These are phyloP conservation scores for Fraxinus ornus DNA, from an alignment of 305 asterid species.

Conservation along the genomic window DNA sequence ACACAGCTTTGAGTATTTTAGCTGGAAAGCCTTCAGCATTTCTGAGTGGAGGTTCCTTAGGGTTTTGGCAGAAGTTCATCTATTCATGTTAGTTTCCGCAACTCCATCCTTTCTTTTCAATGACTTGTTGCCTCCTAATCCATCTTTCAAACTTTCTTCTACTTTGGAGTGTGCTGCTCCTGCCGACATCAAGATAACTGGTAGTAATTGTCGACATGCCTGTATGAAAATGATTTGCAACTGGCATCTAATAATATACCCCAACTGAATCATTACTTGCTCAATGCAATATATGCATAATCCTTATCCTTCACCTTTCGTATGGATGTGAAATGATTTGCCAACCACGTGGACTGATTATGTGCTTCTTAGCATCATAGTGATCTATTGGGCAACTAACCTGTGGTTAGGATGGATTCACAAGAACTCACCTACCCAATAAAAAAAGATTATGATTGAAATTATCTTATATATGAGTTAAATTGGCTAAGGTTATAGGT, in stretches of 20 bases:
- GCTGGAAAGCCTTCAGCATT: constrained; percentile 41
- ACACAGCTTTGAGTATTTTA: constrained; percentile 39
- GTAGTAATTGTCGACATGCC: not conserved
- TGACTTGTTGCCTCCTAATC: not conserved
- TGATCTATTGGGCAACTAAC: not conserved
- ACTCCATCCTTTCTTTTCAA: not conserved
- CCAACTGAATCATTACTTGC: not conserved
- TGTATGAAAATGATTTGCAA: not conserved
- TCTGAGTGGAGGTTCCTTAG: constrained; percentile 34
- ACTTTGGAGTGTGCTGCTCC: not conserved
- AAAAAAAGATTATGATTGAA: not conserved
- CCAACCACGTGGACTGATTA: not conserved
- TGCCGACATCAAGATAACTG: not conserved
- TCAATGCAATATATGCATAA: not conserved
- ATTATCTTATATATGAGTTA: not conserved
- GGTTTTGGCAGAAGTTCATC: constrained; percentile 29
- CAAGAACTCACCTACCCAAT: not conserved
- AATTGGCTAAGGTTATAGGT: not conserved
- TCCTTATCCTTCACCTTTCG: not conserved
- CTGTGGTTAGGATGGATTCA: not conserved
- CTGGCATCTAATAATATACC: not conserved
- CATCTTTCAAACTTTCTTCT: not conserved
- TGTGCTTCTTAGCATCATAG: not conserved
- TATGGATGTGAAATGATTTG: not conserved
- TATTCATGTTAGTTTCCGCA: constrained; percentile 36